These are phyloP conservation scores for Hypoxylon lienhwacheense DNA, from an alignment of 495 filamentous ascomycete species.

Conservation along the genomic window DNA sequence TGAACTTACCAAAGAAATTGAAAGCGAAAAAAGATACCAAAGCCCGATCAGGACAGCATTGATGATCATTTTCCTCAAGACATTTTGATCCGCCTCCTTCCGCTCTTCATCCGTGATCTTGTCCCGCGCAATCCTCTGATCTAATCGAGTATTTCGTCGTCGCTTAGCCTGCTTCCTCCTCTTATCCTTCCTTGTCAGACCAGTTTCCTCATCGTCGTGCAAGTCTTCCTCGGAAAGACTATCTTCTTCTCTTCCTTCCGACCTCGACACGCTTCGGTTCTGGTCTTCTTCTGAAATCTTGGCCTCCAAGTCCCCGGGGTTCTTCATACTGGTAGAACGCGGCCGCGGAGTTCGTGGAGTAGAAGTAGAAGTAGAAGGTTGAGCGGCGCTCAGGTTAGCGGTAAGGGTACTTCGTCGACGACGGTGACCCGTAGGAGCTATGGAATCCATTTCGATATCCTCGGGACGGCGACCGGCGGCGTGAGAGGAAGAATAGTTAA, in stretches of 20 bases:
- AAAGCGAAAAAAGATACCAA: conserved; percentile 94
- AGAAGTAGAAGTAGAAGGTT: conserved; percentile 45
- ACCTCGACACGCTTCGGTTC: conserved; percentile 28
- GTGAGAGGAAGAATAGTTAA: conserved; percentile 27
- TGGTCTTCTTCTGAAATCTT: conserved; percentile 48
- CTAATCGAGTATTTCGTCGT: conserved; percentile 67
- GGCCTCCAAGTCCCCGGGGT: conserved; percentile 42
- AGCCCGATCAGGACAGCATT: conserved; percentile 78
- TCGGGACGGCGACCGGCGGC: conserved; percentile 35
- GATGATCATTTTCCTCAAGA: conserved; percentile 65
- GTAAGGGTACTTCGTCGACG: conserved; percentile 61
- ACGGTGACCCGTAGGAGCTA: conserved; percentile 53
- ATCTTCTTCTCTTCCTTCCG: conserved; percentile 36
- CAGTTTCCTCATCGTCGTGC: conserved; percentile 89
- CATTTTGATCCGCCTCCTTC: conserved; percentile 67
- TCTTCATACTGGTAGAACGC: conserved; percentile 47
- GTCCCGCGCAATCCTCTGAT: conserved; percentile 69
- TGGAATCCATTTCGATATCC: conserved; percentile 54
- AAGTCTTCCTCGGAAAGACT: conserved; percentile 65
- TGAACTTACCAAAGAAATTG: conserved; percentile 84
- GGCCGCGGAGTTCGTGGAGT: conserved; percentile 51
- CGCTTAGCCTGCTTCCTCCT: conserved; percentile 65
- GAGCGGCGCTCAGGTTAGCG: conserved; percentile 45
- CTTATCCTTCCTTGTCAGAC: conserved; percentile 72
- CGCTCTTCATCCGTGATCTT: conserved; percentile 63